A percentile compares a stretch with the other conserved stretches of the same genome.
Evolutionary conservation across 495 filamentous ascomycete genomes (phyloP).

Genomic region (Xylaria acuta): DNA sequence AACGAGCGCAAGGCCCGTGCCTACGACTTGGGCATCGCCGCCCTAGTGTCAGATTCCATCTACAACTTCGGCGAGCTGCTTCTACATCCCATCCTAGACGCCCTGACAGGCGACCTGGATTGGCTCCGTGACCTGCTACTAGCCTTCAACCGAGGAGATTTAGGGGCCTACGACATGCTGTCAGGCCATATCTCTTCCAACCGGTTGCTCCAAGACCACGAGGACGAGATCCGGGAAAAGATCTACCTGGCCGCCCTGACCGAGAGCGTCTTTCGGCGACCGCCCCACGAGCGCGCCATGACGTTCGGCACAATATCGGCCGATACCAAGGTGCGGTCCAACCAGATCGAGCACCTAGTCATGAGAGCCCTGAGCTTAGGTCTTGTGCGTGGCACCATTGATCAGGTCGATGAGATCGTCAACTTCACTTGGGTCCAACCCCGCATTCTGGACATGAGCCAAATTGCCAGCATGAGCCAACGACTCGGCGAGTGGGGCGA

Average conservation of each 20-base stretch:
- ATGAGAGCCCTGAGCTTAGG: constrained; percentile 98
- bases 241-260: constrained; percentile 95
- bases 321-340: constrained; percentile 88
- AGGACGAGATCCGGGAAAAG: constrained; percentile 90
- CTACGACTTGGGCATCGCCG: constrained; percentile 91
- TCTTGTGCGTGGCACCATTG: constrained; percentile 88
- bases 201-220: constrained; percentile 77
- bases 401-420: constrained; percentile 93
- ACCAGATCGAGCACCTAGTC: constrained; percentile 95
- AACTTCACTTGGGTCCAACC: constrained; percentile 99
- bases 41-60: constrained; percentile 89
- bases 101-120: constrained; percentile 65
- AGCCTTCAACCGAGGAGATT: constrained; percentile 95
- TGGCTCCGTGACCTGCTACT: constrained; percentile 96
- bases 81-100: constrained; percentile 92
- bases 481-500: constrained; percentile 91
- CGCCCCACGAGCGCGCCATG: constrained; percentile 94
- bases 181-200: constrained; percentile 78
- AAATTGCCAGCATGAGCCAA: constrained; percentile 92
- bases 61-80: constrained; percentile 99
- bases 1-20: constrained; percentile 79
- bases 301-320: constrained; percentile 83
- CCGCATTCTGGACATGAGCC: constrained; percentile 92
- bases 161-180: constrained; percentile 83
- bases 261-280: constrained; percentile 93